Evolutionary conservation across 208 protist genomes (phyloP).

Genomic region (Phytomonas francai): DNA sequence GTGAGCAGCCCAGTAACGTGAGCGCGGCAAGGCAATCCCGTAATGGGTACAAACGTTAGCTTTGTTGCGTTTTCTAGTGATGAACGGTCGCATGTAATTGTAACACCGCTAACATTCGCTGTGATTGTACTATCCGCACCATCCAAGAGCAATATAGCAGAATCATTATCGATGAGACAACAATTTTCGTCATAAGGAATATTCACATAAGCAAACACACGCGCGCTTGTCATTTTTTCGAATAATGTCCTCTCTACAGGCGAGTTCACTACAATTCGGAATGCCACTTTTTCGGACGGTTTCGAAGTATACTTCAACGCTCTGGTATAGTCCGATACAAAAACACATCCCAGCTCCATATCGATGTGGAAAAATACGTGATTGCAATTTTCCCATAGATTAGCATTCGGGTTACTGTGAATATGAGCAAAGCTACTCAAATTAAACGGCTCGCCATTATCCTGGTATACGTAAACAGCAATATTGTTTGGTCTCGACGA

Average conservation of each 20-base stretch:
- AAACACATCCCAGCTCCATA: neutral
- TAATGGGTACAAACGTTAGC: neutral
- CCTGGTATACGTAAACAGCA: neutral
- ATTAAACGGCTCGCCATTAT: neutral
- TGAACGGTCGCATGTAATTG: neutral
- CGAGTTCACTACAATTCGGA: neutral
- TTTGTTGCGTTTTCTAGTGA: neutral
- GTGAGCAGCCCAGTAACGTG: neutral
- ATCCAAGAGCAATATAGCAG: neutral
- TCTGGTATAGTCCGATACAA: neutral
- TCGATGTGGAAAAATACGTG: neutral
- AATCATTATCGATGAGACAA: neutral
- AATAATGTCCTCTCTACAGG: neutral
- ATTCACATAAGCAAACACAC: neutral
- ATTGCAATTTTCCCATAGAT: neutral
- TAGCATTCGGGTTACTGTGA: neutral
- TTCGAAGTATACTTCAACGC: neutral
- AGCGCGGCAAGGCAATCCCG: neutral
- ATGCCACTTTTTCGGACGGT: neutral
- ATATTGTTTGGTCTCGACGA: neutral
- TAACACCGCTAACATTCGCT: neutral
- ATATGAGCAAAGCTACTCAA: neutral
- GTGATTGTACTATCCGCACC: neutral
- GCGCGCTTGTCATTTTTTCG: neutral
- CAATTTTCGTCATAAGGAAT: constrained; percentile 1